Base-by-base conservation (phyloP, 1,284 basidiomycete species). In the Phellopilus nigrolimitatus region DNA sequence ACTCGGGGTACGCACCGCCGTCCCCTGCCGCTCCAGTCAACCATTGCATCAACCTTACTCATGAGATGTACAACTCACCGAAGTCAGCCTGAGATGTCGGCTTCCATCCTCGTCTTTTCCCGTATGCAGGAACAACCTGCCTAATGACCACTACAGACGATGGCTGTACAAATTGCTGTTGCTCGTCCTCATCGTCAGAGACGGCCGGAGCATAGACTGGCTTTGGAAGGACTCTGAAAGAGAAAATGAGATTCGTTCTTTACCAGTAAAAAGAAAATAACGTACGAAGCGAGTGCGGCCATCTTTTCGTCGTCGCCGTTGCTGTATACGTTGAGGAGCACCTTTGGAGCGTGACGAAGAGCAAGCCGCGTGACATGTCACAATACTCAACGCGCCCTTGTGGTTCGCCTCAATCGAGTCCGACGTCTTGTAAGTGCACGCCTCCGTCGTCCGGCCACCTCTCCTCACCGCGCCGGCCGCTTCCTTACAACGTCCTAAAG, bases 1-100 rank as follows among this genome's bases (percentile, higher is more conserved):
- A 97, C 73, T 99, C 95, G 1, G 97, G 95, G 70, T 91, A 99
- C 48, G 95, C 80, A 60, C 95, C 95, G 58, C 95, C 95, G 63
- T 94, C 92, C 45, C 84, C 87, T 88, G 59, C 34, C 53, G 19
- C 40, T 21, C 56, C 28, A 59, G 47, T 57, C 25, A 56, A 41
- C n/a, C n/a, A n/a, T n/a, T n/a, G n/a, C n/a, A 15, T 30, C 36
- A 21, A 22, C n/a, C n/a, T n/a, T 7, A 33, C 33, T 10, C 19
- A 24, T 7, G 37, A 17, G 21, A 30, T 9, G 39, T 49, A 33
- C 24, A n/a, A 69, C 78, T 39, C 59, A 86, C 87, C 90, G 70
- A 88, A 98, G 63, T 98, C 94, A 51, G 87, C 85, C 56, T 79
- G 78, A 17, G 76, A 75, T 37, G 78, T 78, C 17, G 95, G 95